phyloP scores from a whole-genome alignment of 208 protist species.

The Crithidia acanthocephali region DNA sequence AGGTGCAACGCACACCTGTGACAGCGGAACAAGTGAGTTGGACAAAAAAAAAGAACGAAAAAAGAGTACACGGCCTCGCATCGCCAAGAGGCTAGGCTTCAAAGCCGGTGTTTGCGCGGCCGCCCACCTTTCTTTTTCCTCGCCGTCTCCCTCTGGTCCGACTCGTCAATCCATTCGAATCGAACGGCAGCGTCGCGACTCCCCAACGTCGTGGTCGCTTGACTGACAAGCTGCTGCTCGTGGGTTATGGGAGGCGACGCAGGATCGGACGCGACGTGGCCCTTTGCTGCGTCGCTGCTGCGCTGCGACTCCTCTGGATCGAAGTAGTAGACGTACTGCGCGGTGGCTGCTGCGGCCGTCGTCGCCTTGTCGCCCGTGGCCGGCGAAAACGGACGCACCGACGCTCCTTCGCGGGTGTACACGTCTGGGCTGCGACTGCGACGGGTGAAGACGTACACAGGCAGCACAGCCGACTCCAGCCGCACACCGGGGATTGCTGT shows the following conservation, averaged over 20 bases:
- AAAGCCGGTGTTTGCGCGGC: background rate
- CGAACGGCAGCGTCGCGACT: background rate
- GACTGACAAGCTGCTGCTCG: background rate
- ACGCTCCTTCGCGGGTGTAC: conserved; percentile 41
- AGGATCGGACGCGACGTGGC: background rate
- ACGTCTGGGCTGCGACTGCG: conserved; percentile 62
- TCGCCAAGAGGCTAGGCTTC: background rate
- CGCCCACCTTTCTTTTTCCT: conserved; percentile 11
- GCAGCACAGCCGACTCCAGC: conserved; percentile 43
- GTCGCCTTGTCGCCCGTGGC: background rate
- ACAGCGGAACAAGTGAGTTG: background rate
- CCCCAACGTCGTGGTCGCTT: no score
- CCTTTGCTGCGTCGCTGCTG: no score
- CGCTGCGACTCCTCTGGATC: conserved; percentile 32
- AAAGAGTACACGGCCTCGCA: no score
- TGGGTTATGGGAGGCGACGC: background rate
- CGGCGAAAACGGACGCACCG: conserved; percentile 10
- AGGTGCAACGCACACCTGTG: background rate
- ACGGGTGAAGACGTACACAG: conserved; percentile 73
- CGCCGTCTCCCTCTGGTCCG: conserved; percentile 8
- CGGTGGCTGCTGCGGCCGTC: conserved; percentile 2
- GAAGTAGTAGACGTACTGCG: conserved; percentile 54
- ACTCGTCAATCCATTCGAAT: conserved; percentile 21
- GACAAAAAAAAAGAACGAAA: background rate
- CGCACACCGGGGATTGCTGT: conserved; percentile 14